A percentile compares a stretch with the other conserved stretches of the same genome.
Conservation (phyloP, 164 flowering plant genomes). For the Magnolia officinalis region DNA sequence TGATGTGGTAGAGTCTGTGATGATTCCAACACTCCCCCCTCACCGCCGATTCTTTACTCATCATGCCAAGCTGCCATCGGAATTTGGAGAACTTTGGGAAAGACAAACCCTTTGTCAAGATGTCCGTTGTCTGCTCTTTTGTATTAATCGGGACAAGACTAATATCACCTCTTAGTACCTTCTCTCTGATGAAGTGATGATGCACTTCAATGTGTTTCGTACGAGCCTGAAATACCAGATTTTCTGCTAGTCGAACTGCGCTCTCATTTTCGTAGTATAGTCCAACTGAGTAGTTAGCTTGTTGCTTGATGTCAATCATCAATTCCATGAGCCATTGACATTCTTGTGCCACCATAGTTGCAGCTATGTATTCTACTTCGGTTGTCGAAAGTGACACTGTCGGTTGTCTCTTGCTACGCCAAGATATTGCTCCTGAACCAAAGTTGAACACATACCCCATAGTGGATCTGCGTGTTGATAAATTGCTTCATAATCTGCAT, state of each 20-base stretch:
- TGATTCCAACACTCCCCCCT: background rate
- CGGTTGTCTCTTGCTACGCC: constrained; percentile 24
- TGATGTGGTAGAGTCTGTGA: background rate
- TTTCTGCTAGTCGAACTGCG: constrained; percentile 18
- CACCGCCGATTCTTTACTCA: constrained; percentile 20
- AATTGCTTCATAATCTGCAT: background rate
- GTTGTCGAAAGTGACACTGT: constrained; percentile 16
- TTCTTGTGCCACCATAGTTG: constrained; percentile 13
- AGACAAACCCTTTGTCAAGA: background rate
- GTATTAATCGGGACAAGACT: background rate
- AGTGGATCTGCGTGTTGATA: background rate
- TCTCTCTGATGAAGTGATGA: background rate
- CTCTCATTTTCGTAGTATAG: constrained; percentile 25
- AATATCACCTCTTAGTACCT: background rate
- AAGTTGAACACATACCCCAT: background rate
- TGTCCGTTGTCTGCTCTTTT: background rate
- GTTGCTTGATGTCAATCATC: constrained; percentile 13
- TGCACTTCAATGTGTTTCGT: background rate
- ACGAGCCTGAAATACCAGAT: constrained; percentile 25
- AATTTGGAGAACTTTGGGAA: background rate
- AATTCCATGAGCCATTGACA: constrained; percentile 13
- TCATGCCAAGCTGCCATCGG: background rate
- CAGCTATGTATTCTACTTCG: constrained; percentile 13
- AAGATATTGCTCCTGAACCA: constrained; percentile 6
- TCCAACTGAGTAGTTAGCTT: constrained; percentile 4